Conservation (phyloP, 148 eudicot genomes). For the Camellia granthamiana region DNA sequence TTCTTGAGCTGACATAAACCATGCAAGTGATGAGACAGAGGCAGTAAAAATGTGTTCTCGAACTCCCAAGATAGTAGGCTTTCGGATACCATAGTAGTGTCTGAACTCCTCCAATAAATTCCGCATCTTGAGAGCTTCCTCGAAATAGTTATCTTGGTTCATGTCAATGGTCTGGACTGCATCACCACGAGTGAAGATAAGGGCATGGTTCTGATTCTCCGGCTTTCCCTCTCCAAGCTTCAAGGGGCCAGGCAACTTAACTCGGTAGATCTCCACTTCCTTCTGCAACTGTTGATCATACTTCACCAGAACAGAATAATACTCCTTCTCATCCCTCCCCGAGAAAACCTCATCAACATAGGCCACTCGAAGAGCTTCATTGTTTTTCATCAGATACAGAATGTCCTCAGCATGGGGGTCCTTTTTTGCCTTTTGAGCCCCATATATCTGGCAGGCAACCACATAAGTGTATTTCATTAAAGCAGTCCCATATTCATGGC, state of each 20-base stretch:
- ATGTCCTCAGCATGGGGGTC: constrained; percentile 85
- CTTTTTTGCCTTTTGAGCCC: constrained; percentile 42
- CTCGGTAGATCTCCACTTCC: constrained; percentile 82
- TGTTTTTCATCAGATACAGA: constrained; percentile 61
- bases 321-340: constrained; percentile 57
- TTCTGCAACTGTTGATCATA: constrained; percentile 64
- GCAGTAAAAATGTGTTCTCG: constrained; percentile 86
- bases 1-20: constrained; percentile 93
- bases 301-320: constrained; percentile 86
- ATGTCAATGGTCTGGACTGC: constrained; percentile 90
- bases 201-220: constrained; percentile 87
- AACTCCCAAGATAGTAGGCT: constrained; percentile 85
- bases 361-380: constrained; percentile 88
- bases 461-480: constrained; percentile 48
- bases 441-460: constrained; percentile 48
- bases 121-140: constrained; percentile 83
- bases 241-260: constrained; percentile 80
- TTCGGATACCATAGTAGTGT: constrained; percentile 55
- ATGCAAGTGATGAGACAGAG: constrained; percentile 82
- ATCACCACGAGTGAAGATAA: constrained; percentile 86
- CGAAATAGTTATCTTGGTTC: constrained; percentile 93
- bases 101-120: constrained; percentile 74
- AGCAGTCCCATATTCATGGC: constrained; percentile 47
- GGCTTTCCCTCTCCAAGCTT: constrained; percentile 94
- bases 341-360: constrained; percentile 71